phyloP scores from a whole-genome alignment of 768 basidiomycete genomes.

The Phanerodontia chrysosporium region DNA sequence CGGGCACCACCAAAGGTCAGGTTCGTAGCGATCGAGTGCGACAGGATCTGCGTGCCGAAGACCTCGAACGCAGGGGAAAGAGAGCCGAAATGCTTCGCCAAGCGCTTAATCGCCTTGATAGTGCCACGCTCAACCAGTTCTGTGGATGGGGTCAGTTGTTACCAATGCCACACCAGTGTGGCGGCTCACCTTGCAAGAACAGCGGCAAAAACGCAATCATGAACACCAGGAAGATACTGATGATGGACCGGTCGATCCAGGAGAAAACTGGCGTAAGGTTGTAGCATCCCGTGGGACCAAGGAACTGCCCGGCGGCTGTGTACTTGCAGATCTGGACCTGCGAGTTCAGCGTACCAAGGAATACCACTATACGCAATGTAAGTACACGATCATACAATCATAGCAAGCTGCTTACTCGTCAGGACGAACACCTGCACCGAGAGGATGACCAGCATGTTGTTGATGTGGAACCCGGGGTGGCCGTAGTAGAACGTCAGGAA shows the following conservation, averaged over 20 bases:
- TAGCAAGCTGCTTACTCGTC: slow-evolving; percentile 57
- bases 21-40: slow-evolving; percentile 95
- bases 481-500: slow-evolving; percentile 99
- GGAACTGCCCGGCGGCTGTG: slow-evolving; percentile 62
- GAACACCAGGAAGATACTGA: slow-evolving; percentile 98
- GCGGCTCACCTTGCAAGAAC: slow-evolving; percentile 81
- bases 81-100: slow-evolving; percentile 92
- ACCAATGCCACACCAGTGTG: not conserved
- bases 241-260: slow-evolving; percentile 96
- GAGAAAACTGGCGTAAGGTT: slow-evolving; percentile 89
- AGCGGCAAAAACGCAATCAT: slow-evolving; percentile 94
- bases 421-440: slow-evolving; percentile 95
- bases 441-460: slow-evolving; percentile 98
- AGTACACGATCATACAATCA: slow-evolving; percentile 11
- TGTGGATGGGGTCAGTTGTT: slow-evolving; percentile 27
- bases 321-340: slow-evolving; percentile 79
- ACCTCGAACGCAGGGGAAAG: slow-evolving; percentile 95
- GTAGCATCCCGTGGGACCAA: slow-evolving; percentile 87
- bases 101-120: slow-evolving; percentile 83
- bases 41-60: slow-evolving; percentile 97
- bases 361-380: slow-evolving; percentile 62
- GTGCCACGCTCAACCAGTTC: slow-evolving; percentile 96
- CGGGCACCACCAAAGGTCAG: slow-evolving; percentile 96
- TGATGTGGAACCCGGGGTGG: slow-evolving; percentile 99
- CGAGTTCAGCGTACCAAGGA: slow-evolving; percentile 88